These are phyloP conservation scores for Saccharomycopsis vini DNA, from an alignment of 805 yeast genomes.

Conservation along the genomic window DNA sequence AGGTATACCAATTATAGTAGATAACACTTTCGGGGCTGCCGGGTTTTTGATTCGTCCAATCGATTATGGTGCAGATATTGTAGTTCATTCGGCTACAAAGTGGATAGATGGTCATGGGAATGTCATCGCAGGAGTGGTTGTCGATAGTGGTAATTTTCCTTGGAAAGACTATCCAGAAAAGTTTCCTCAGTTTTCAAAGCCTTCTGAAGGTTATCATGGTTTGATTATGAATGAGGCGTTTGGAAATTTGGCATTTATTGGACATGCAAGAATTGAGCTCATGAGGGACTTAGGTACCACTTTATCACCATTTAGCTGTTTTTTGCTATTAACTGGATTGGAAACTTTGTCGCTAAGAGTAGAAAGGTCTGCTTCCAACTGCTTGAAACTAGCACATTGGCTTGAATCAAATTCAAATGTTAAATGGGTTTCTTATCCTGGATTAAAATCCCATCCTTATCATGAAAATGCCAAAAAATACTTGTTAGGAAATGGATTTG, in stretches of 20 bases:
- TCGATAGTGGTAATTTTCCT: conserved; percentile 89
- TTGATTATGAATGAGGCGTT: conserved; percentile 71
- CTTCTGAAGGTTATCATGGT: conserved; percentile 93
- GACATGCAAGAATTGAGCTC: conserved; percentile 73
- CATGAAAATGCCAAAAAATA: conserved; percentile 82
- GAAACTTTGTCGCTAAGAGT: conserved; percentile 91
- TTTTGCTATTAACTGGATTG: conserved; percentile 81
- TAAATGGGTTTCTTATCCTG: conserved; percentile 87
- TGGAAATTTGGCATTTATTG: conserved; percentile 71
- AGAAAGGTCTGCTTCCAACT: conserved; percentile 83
- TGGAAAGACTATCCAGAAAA: conserved; percentile 79
- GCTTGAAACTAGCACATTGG: conserved; percentile 69
- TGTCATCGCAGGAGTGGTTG: conserved; percentile 83
- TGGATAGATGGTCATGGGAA: conserved; percentile 99
- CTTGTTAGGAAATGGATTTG: conserved; percentile 59
- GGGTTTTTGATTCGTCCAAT: conserved; percentile 80
- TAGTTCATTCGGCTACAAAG: conserved; percentile 91
- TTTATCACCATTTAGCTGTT: conserved; percentile 80
- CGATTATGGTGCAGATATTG: conserved; percentile 84
- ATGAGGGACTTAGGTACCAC: conserved; percentile 90
- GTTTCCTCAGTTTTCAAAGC: conserved; percentile 86
- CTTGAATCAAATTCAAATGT: conserved; percentile 69
- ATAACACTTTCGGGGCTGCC: conserved; percentile 96
- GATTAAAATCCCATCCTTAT: conserved; percentile 66
- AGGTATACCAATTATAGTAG: conserved; percentile 87